These are phyloP conservation scores for Alternaria sp. DNA, from an alignment of 2,329 filamentous ascomycete genomes.

Conservation along the genomic window DNA sequence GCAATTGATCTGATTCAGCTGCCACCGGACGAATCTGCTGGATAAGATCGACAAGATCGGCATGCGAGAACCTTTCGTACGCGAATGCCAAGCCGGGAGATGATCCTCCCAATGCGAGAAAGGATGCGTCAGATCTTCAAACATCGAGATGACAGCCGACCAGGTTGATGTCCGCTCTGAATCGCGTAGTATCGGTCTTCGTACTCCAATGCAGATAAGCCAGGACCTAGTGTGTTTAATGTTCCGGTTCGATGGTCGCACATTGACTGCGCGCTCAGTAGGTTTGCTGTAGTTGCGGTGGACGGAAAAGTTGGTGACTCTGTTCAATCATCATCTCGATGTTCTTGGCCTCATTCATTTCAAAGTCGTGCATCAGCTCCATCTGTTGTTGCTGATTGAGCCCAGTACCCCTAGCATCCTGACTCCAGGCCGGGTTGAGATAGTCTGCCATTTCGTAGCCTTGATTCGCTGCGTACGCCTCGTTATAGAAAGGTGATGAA, in stretches of 20 bases:
- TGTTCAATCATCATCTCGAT: conserved; percentile 52
- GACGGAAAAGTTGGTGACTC: conserved; percentile 47
- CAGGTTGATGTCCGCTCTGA: not conserved
- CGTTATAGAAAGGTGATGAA: conserved; percentile 41
- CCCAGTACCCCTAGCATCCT: conserved; percentile 45
- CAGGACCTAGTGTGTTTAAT: not conserved
- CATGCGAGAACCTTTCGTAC: not conserved
- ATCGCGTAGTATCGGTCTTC: not conserved
- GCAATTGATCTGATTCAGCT: not conserved
- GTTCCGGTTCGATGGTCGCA: not conserved
- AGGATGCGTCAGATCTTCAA: not conserved
- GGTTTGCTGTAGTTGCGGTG: conserved; percentile 34
- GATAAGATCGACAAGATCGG: conserved; percentile 13
- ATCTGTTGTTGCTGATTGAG: conserved; percentile 81
- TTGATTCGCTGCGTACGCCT: conserved; percentile 43
- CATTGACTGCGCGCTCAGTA: conserved; percentile 25
- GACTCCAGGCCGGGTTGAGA: conserved; percentile 66
- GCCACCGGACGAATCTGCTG: not conserved
- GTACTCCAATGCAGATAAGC: not conserved
- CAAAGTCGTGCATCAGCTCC: conserved; percentile 81
- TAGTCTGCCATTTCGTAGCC: conserved; percentile 48
- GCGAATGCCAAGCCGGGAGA: not conserved
- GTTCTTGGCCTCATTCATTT: conserved; percentile 58
- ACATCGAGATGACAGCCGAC: not conserved
- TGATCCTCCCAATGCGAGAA: not conserved